phyloP scores from a whole-genome alignment of 2,329 filamentous ascomycete species.

The Claviceps monticola region DNA sequence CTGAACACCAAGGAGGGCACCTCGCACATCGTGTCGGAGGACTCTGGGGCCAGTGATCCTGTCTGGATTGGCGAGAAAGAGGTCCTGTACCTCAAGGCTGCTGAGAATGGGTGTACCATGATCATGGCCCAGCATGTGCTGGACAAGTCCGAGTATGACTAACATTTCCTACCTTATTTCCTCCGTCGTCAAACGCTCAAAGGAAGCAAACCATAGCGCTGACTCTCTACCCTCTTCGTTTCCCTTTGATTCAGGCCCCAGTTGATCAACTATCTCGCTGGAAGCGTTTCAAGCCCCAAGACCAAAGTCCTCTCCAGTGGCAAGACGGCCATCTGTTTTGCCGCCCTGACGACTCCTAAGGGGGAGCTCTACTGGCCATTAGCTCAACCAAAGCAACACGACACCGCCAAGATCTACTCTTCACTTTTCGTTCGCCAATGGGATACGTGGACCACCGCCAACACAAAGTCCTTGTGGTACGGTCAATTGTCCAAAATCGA shows the following conservation, averaged over 20 bases:
- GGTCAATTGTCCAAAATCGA: conserved; percentile 40
- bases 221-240: neutral
- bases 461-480: conserved; percentile 61
- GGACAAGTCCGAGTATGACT: conserved; percentile 22
- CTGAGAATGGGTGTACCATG: conserved; percentile 32
- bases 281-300: conserved; percentile 45
- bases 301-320: conserved; percentile 34
- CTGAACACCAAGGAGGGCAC: conserved; percentile 55
- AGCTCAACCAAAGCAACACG: conserved; percentile 42
- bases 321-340: conserved; percentile 41
- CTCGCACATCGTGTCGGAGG: conserved; percentile 50
- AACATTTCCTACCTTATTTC: neutral
- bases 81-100: conserved; percentile 39
- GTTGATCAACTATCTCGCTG: conserved; percentile 35
- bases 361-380: conserved; percentile 57
- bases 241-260: conserved; percentile 20
- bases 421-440: conserved; percentile 70
- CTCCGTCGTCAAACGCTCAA: neutral
- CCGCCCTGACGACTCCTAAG: conserved; percentile 50
- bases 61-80: conserved; percentile 62
- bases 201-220: neutral
- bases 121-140: conserved; percentile 27
- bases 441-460: conserved; percentile 60
- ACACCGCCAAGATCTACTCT: conserved; percentile 57
- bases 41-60: conserved; percentile 52